These are phyloP conservation scores for Seiridium cupressi DNA, from an alignment of 2,329 filamentous ascomycete genomes.

Conservation along the genomic window DNA sequence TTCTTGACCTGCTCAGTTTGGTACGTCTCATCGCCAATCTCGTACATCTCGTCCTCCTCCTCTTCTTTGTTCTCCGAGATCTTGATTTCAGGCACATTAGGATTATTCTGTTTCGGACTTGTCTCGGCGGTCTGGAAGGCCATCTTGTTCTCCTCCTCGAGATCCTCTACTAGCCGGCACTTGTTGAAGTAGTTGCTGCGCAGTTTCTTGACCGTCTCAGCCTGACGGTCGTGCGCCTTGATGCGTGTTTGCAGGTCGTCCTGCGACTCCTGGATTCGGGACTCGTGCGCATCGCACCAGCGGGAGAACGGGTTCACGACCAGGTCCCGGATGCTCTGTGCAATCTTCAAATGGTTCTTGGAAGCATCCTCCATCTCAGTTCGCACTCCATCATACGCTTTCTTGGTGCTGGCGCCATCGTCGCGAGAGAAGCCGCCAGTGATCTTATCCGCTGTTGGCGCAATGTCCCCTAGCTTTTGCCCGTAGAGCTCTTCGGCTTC, in stretches of 20 bases:
- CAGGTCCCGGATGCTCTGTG: conserved; percentile 91
- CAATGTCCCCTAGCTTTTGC: conserved; percentile 76
- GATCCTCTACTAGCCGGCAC: conserved; percentile 89
- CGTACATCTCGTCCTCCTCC: conserved; percentile 76
- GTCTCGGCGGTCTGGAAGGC: conserved; percentile 85
- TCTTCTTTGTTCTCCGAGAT: conserved; percentile 67
- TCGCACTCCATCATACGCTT: conserved; percentile 94
- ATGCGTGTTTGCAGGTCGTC: conserved; percentile 89
- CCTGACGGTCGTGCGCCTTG: conserved; percentile 90
- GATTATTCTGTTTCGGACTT: conserved; percentile 54
- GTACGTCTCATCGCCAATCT: conserved; percentile 89
- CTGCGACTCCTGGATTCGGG: conserved; percentile 87
- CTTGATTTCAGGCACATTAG: conserved; percentile 79
- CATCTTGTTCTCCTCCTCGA: conserved; percentile 98
- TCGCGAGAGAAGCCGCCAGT: conserved; percentile 82
- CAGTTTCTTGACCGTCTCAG: conserved; percentile 86
- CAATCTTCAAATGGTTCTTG: conserved; percentile 91
- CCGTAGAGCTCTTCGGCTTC: conserved; percentile 93
- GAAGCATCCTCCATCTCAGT: conserved; percentile 89
- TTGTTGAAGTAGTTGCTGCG: conserved; percentile 99
- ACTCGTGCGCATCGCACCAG: conserved; percentile 95
- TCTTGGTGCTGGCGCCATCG: conserved; percentile 92
- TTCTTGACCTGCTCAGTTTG: conserved; percentile 85
- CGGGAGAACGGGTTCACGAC: conserved; percentile 91
- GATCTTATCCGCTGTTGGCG: conserved; percentile 77